Evolutionary conservation across 2,329 filamentous ascomycete genomes (phyloP), one percentile per base, ranked within the genome.

Genomic region (Claviceps sp.): DNA sequence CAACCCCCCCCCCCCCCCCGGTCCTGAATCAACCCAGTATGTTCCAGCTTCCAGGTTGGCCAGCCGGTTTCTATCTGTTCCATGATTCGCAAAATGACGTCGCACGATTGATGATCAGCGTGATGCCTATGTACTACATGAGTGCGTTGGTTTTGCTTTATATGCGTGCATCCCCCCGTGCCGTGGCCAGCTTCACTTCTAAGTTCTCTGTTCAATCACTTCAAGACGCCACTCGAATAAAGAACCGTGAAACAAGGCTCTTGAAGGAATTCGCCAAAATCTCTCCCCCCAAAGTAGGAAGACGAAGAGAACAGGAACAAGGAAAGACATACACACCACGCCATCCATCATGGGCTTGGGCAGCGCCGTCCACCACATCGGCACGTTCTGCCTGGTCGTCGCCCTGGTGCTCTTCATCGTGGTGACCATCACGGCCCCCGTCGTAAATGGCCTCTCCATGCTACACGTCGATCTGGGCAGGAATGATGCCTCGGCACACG

Each of bases 391-490:
- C 58, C 70, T 84, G 48, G 71, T 84, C 52, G 66, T 69, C 38
- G 70, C 78, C 44, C 70, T 74, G 46, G 66, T 80, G 50, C 71
- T 84, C 48, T 71, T 84, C 52, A 64, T 83, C 54, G 68, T 84
- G 56, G 76, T 76, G 52, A 73, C 72, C 55, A 77, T 84, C 55
- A 76, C 79, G 2, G 68, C 79, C 0, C 81, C 81, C 8, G 75
- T 83, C 44, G 72, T 81, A 57, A 69, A 78, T 58, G 58, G 73
- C 57, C 69, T 82, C 44, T 67, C 72, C 45, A 65, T 84, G 40
- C 62, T 84, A 52, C 73, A 71, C 53, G 72, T 84, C 54, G 65
- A 70, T 48, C 66, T 81, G 20, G 63, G 63, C 38, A 43, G 40
- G 44, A 67, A 70, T 56, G 57, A 61, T 26, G 64, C 62, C 9